Base-by-base conservation (phyloP, 2,329 filamentous ascomycete genomes). In the Xylariaceae sp. region DNA sequence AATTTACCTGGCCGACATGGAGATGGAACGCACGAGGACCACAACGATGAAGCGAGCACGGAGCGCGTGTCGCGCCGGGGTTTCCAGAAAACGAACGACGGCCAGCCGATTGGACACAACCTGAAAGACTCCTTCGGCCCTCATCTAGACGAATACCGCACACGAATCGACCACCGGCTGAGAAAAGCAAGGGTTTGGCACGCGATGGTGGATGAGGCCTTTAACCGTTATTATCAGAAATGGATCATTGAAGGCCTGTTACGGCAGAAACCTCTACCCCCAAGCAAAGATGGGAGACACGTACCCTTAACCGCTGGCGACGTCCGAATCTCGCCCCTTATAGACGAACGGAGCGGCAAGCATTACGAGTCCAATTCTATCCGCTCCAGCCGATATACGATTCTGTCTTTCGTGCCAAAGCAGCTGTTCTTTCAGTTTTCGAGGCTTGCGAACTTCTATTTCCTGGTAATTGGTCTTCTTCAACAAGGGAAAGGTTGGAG, bases 351-450 rank as follows among this genome's bases (percentile, higher is more conserved):
- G 47, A 79, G 81, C 24, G 81, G 80, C 33, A 73, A 75, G 37
- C 65, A 75, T 6, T 85, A 79, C 70, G 69, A 82, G 37, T 79
- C 79, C 49, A 85, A 85, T 71, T 86, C 82, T 64, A 94, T 96
- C 63, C 86, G 91, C 31, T 94, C 90, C 0, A 92, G 89, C 63
- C 86, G 92, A 45, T 96, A 96, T 72, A 95, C 87, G 11, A 74
- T 91, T 2, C 91, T 87, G 81, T 90, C 92, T 71, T 96, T 96
- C 72, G 73, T 96, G 12, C 92, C 92, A 2, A 90, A 91, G 60
- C 92, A 96, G 71, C 72, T 96, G 12, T 82, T 93, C 58, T 92
- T 92, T 53, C 92, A 96, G 69, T 95, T 95, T 70, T 90, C 90
- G 4, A 90, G 94, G 60, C 77, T 96, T 39, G 90, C 90, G 63